Evolutionary conservation across 345 rosid species (phyloP).

Genomic region (Garcia nutans): DNA sequence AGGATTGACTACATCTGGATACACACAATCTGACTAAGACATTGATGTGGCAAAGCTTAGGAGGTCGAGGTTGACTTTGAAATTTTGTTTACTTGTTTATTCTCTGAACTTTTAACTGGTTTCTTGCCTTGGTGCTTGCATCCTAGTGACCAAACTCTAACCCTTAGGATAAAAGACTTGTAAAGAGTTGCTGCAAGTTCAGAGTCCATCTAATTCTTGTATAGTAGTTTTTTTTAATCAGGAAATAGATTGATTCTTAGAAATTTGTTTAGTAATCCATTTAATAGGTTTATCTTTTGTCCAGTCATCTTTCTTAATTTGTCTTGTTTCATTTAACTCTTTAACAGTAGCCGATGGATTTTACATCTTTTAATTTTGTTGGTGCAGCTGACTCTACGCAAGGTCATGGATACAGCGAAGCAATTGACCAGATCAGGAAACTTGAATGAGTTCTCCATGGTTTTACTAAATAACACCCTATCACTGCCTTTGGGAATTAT

Average conservation of each 20-base stretch:
- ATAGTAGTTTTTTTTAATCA: neutral
- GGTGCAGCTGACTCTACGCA: slow-evolving; percentile 82
- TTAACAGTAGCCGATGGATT: slow-evolving; percentile 17
- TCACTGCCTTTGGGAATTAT: slow-evolving; percentile 83
- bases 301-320: neutral
- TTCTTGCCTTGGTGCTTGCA: neutral
- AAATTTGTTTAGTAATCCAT: neutral
- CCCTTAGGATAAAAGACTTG: neutral
- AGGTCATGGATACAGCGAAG: slow-evolving; percentile 98
- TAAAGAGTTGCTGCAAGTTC: slow-evolving; percentile 1
- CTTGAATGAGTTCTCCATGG: slow-evolving; percentile 96
- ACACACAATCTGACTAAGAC: neutral
- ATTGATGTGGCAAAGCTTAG: slow-evolving; percentile 1
- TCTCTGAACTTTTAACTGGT: neutral
- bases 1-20: neutral
- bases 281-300: neutral
- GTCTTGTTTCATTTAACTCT: slow-evolving; percentile 3
- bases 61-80: neutral
- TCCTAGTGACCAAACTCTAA: neutral
- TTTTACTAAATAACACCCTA: slow-evolving; percentile 87
- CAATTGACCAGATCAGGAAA: slow-evolving; percentile 83
- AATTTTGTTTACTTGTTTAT: neutral
- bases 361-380: slow-evolving; percentile 19
- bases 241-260: neutral
- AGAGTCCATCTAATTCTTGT: neutral